phyloP scores from a whole-genome alignment of 2,329 filamentous ascomycete species.

The Penicillium aurantiogriseum region DNA sequence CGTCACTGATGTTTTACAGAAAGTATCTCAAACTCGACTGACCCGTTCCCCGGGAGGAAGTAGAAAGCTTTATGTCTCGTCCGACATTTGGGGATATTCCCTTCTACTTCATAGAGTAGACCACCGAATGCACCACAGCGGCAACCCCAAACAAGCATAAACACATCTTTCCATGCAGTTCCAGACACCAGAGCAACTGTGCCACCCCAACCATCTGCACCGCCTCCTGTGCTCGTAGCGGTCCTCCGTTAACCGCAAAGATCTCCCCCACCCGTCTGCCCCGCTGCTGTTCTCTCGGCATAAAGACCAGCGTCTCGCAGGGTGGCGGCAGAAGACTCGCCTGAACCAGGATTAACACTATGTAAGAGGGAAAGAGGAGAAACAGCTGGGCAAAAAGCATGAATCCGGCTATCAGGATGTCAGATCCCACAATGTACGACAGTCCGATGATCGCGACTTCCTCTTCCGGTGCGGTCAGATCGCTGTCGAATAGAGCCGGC shows the following conservation, averaged over 20 bases:
- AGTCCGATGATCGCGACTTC: background rate
- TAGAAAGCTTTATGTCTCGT: no score
- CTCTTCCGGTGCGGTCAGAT: background rate
- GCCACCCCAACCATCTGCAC: background rate
- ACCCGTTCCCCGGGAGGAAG: no score
- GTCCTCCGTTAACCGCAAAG: background rate
- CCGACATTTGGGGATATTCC: background rate
- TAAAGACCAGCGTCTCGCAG: background rate
- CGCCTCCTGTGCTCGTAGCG: background rate
- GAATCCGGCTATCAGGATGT: background rate
- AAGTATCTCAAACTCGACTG: no score
- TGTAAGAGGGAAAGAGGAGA: background rate
- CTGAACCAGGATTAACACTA: background rate
- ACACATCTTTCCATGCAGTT: background rate
- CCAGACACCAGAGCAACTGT: background rate
- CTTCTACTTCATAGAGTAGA: background rate
- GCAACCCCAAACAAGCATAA: background rate
- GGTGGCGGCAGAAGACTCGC: background rate
- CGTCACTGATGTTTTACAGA: no score
- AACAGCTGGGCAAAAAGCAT: background rate
- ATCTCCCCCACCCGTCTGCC: background rate
- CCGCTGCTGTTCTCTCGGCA: background rate
- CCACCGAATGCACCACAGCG: background rate
- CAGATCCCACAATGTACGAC: background rate
- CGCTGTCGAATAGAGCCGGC: background rate